Evolutionary conservation across 768 basidiomycete species (phyloP).

Genomic region (Kondoa malvinella): DNA sequence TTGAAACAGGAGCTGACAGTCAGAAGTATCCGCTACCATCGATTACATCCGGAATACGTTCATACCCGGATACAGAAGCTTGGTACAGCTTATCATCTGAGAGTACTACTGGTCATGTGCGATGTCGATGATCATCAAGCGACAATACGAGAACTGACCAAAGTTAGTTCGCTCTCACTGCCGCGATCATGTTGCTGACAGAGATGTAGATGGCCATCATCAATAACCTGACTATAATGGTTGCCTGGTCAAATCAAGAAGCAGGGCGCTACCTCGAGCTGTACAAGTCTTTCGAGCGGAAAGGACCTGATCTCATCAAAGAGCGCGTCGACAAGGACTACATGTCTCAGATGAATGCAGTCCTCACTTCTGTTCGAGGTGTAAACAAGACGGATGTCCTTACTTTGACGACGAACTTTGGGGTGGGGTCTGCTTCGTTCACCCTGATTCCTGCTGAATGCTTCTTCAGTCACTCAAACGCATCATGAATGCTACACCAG

Average conservation of each 20-base stretch:
- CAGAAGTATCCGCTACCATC: conserved; percentile 71
- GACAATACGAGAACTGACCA: conserved; percentile 78
- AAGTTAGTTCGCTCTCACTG: conserved; percentile 36
- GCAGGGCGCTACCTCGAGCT: conserved; percentile 77
- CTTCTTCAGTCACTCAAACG: conserved; percentile 58
- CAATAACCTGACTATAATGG: conserved; percentile 80
- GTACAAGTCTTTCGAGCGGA: conserved; percentile 87
- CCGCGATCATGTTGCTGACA: conserved; percentile 35
- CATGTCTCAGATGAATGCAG: conserved; percentile 55
- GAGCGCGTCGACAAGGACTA: conserved; percentile 86
- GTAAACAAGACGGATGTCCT: conserved; percentile 97
- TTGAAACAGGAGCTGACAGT: neutral
- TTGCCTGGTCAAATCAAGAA: conserved; percentile 86
- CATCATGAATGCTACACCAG: conserved; percentile 54
- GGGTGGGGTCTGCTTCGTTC: conserved; percentile 37
- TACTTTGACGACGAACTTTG: conserved; percentile 76
- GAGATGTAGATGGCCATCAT: conserved; percentile 44
- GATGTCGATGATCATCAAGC: conserved; percentile 89
- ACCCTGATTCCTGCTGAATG: conserved; percentile 7
- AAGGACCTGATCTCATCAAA: conserved; percentile 80
- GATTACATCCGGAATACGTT: conserved; percentile 93
- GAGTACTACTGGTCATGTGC: conserved; percentile 73
- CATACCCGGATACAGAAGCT: conserved; percentile 77
- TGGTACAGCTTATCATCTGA: conserved; percentile 58
- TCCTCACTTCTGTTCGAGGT: conserved; percentile 72